Percentiles rank a stretch among this genome's conserved stretches.
Evolutionary conservation across 1,284 basidiomycete species (phyloP).

Genomic region (Irpex rosettiformis): DNA sequence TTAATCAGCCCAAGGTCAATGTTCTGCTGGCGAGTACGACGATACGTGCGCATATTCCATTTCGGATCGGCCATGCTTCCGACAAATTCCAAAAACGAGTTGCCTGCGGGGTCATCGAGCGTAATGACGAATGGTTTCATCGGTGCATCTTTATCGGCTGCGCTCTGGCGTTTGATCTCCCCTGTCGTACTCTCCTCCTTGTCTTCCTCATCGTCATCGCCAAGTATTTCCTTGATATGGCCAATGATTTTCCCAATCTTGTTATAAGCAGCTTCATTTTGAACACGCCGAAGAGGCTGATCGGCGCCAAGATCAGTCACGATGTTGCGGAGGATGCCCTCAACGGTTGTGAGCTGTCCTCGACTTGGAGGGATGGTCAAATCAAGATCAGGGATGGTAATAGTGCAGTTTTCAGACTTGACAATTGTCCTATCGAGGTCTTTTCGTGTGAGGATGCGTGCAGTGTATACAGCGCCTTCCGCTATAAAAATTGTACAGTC

Average conservation of each 20-base stretch:
- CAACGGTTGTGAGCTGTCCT: conserved; percentile 94
- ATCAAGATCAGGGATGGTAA: conserved; percentile 85
- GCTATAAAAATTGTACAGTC: conserved; percentile 35
- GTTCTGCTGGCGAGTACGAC: conserved; percentile 84
- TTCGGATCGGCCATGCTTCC: conserved; percentile 83
- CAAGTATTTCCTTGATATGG: conserved; percentile 68
- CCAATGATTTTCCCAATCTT: conserved; percentile 81
- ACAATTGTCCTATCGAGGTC: conserved; percentile 95
- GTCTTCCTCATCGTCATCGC: conserved; percentile 60
- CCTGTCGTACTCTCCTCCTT: conserved; percentile 31
- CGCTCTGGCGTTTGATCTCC: conserved; percentile 22
- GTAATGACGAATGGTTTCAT: conserved; percentile 81
- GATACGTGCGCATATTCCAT: conserved; percentile 90
- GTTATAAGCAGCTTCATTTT: conserved; percentile 72
- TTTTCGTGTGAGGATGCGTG: conserved; percentile 68
- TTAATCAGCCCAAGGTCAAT: conserved; percentile 71
- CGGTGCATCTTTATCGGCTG: conserved; percentile 41
- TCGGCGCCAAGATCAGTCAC: conserved; percentile 80
- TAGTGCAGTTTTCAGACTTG: conserved; percentile 82
- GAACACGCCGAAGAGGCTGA: conserved; percentile 84
- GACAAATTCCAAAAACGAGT: conserved; percentile 90
- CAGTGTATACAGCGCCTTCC: conserved; percentile 75
- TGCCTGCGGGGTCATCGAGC: conserved; percentile 93
- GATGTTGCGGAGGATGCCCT: conserved; percentile 88
- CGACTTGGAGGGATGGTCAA: conserved; percentile 88